A percentile compares a stretch with the other conserved stretches of the same genome.
These are phyloP conservation scores for Nothomitra cinnamomea DNA, from an alignment of 2,329 filamentous ascomycete genomes.

Conservation along the genomic window DNA sequence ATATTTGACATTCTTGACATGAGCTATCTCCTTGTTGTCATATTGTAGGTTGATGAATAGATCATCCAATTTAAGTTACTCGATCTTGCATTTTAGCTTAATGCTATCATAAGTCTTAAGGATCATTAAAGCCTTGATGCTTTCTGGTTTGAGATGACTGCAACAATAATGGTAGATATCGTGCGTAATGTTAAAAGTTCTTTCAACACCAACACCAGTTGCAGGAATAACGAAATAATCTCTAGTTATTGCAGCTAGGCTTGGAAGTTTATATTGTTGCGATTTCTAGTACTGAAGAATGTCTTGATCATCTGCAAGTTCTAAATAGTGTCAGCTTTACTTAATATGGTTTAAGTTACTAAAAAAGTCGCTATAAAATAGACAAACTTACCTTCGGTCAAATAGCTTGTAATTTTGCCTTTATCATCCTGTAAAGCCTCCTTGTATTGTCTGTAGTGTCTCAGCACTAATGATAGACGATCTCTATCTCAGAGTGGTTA, in stretches of 20 bases:
- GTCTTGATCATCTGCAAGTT: neutral
- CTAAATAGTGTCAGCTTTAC: too few relatives aligned
- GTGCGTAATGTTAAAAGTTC: neutral
- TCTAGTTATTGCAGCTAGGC: neutral
- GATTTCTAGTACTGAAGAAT: neutral
- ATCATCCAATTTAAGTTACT: neutral
- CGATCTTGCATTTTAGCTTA: neutral
- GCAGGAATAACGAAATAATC: neutral
- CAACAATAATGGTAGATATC: neutral
- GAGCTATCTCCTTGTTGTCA: too few relatives aligned
- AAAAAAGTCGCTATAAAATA: too few relatives aligned
- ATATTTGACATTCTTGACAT: too few relatives aligned
- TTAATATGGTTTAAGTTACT: too few relatives aligned
- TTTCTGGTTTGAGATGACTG: neutral
- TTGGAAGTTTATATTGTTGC: neutral
- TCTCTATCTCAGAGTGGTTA: too few relatives aligned
- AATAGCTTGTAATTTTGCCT: too few relatives aligned
- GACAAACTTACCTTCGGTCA: too few relatives aligned
- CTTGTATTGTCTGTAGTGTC: too few relatives aligned
- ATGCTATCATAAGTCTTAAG: neutral
- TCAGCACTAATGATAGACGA: too few relatives aligned
- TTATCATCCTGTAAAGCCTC: too few relatives aligned
- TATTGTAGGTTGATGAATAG: too few relatives aligned
- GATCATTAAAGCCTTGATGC: neutral
- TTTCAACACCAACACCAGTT: neutral